A percentile compares a stretch with the other conserved stretches of the same genome.
Evolutionary conservation across 352 stramenopile species (phyloP).

Genomic region (Phytophthora ohioensis): DNA sequence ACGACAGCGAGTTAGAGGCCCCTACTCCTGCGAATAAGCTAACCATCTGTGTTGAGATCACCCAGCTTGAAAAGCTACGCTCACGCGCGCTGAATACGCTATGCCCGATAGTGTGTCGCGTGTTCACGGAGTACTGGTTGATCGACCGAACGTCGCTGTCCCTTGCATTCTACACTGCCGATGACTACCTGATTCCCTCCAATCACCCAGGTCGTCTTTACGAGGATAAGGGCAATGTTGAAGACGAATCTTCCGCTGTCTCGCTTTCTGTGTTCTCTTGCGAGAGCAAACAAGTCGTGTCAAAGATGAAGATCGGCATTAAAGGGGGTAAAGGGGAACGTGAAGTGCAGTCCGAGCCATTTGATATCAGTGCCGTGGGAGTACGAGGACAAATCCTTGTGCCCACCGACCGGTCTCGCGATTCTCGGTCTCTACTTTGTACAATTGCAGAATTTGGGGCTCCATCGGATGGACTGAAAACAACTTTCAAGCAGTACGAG

Average conservation of each 20-base stretch:
- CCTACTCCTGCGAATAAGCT: constrained; percentile 56
- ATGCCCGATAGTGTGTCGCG: constrained; percentile 66
- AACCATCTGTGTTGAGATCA: constrained; percentile 70
- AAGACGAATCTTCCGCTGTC: constrained; percentile 44
- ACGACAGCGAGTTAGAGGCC: constrained; percentile 37
- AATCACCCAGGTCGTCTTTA: constrained; percentile 44
- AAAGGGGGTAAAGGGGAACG: constrained; percentile 40
- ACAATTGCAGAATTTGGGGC: constrained; percentile 55
- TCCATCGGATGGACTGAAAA: constrained; percentile 31
- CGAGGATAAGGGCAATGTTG: constrained; percentile 31
- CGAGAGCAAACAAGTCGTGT: constrained; percentile 67
- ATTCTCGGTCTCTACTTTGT: constrained; percentile 57
- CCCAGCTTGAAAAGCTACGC: constrained; percentile 57
- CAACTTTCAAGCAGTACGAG: constrained; percentile 78
- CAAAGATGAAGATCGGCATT: constrained; percentile 83
- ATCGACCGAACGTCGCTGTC: constrained; percentile 82
- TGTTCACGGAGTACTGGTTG: constrained; percentile 89
- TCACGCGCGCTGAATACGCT: constrained; percentile 55
- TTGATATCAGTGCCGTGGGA: constrained; percentile 83
- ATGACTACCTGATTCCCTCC: constrained; percentile 67
- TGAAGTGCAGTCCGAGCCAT: constrained; percentile 76
- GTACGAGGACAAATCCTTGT: constrained; percentile 80
- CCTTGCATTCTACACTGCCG: constrained; percentile 73
- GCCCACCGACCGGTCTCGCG: constrained; percentile 50
- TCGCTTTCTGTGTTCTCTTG: constrained; percentile 83